These are phyloP conservation scores for Fonsecaea multimorphosa DNA, from an alignment of 2,329 filamentous ascomycete species.

Conservation along the genomic window DNA sequence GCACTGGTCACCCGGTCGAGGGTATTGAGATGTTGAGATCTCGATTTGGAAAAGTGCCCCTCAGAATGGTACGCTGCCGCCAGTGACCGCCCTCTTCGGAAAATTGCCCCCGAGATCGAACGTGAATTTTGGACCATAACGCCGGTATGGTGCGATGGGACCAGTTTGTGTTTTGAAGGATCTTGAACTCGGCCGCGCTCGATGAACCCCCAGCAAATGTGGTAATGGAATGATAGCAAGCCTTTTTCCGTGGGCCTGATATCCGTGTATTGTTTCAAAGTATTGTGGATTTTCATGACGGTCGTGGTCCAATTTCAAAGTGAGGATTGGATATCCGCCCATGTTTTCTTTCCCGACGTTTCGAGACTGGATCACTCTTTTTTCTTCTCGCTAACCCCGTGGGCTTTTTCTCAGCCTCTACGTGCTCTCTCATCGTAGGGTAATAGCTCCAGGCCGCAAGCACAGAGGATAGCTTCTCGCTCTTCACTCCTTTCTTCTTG, in stretches of 20 bases:
- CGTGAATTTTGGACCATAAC: not conserved
- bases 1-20: too few relatives aligned
- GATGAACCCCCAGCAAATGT: not conserved
- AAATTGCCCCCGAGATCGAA: not conserved
- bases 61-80: too few relatives aligned
- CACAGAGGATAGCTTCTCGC: too few relatives aligned
- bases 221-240: not conserved
- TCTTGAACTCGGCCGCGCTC: not conserved
- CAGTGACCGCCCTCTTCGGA: not conserved
- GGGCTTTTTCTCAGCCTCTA: not conserved
- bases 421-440: not conserved
- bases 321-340: not conserved
- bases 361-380: not conserved
- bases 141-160: not conserved
- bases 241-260: too few relatives aligned
- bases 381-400: not conserved
- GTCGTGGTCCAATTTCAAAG: not conserved
- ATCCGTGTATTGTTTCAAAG: too few relatives aligned
- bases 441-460: not conserved
- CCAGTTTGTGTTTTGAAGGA: not conserved
- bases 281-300: not conserved
- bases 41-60: too few relatives aligned
- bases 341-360: not conserved
- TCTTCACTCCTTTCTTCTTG: too few relatives aligned
- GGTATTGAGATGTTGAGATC: not conserved